Evolutionary conservation across 176 grass and related monocot species (phyloP), one percentile per base, ranked within the genome.

Genomic region (Cenchrus purpureus): DNA sequence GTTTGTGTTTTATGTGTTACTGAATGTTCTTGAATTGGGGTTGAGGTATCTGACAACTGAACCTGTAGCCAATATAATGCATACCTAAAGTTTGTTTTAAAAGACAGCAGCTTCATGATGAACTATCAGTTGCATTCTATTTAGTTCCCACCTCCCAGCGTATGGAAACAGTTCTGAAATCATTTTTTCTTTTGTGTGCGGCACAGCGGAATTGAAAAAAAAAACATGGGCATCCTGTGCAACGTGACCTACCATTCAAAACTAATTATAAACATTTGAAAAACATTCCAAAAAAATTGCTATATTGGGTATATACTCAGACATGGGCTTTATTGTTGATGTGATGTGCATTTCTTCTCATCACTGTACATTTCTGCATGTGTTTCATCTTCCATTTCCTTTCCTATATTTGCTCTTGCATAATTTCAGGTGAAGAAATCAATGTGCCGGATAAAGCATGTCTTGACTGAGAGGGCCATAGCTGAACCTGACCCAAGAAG

Each of bases 381-480:
- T 62, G 50, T 66, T 82, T 50, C 32, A 62, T 76, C 28, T 10
- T 19, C 3, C 16, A 72, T 74, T 19, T 83, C 55, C 68, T 82
- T 63, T 83, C 32, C 28, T 61, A 17, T 50, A 68, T 5, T 60
- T 64, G 45, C 29, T 53, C 5, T 56, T 7, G 40, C 34, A 55
- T 74, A 68, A 91, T 89, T 91, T 79, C 59, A 96, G 97, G 93
- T 91, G 52, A 91, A 94, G 43, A 96, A 89, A 82, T 91, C 93
- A 14, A 92, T 94, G 97, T 99, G 97, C 44, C 86, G 97, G 48
- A 95, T 96, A 74, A 99, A 99, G 81, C 97, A 99, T 76, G 97
- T 99, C n/a, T 84, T 96, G 83, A 96, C 93, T 0, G 93, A 99
- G 90, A 90, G 97, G 66, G 97, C 93, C 29, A 95, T 95, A 85